Evolutionary conservation across 176 grass and related monocot genomes (phyloP), one percentile per base, ranked within the genome.

Genomic region (Elaeis guineensis): DNA sequence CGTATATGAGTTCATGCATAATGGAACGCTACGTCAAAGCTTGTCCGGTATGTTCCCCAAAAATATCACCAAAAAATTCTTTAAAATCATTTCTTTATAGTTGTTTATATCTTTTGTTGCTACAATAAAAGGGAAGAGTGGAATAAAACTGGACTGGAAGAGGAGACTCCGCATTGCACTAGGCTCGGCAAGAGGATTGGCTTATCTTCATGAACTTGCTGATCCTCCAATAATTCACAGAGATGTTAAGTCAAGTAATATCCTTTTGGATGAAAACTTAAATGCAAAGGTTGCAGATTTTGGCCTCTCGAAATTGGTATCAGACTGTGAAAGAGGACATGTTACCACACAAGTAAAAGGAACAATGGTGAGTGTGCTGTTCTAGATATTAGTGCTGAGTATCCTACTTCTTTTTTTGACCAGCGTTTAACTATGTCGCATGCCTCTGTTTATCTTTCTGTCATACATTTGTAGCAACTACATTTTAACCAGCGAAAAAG

Each of bases 211-310:
- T 56, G 65, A 68, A 56, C 26, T 68, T n/a, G 65, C 65, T 17
- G 35, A 68, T 35, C 65, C 65, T 16, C 65, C 65, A 6, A 68
- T 68, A 55, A 68, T 68, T 44, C 65, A 68, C 52, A 68, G 65
- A n/a, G 65, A 68, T 56, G 52, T 68, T 25, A 68, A 68, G 29
- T 39, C 65, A 17, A 20, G 52, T 12, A 68, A 68, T 20, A 68
- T 68, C 26, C 52, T 68, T 4, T 18, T 68, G 28, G 65, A 68
- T 68, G 65, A 68, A 18, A 35, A 14, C 7, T 56, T 68, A 28
- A 68, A 32, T 17, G 52, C 65, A 68, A 68, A 68, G 52, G 65
- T 68, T 39, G 65, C 52, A 20, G 65, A 68, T 8, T 68, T 68
- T 17, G 65, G 65, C 52, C 52, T 68, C 9, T 68, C 65, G 44